Percentiles rank a stretch among this genome's conserved stretches.
Evolutionary conservation across 2,329 filamentous ascomycete species (phyloP).

Genomic region (Ceratocystis harringtonii): DNA sequence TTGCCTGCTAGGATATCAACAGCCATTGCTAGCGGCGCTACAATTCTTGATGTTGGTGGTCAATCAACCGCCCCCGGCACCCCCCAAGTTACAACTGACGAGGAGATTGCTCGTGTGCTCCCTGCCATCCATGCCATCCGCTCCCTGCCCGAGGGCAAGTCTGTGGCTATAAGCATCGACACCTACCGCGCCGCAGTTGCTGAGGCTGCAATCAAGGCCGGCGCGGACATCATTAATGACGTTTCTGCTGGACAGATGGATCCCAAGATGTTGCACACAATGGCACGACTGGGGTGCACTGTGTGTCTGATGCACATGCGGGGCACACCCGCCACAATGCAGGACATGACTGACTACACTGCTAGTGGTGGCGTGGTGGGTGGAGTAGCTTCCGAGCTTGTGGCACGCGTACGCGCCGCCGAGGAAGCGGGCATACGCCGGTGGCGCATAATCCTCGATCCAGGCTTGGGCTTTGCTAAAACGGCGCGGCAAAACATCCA

Average conservation of each 20-base stretch:
- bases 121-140: slow-evolving; percentile 66
- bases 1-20: slow-evolving; percentile 46
- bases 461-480: slow-evolving; percentile 90
- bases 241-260: slow-evolving; percentile 74
- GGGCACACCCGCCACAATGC: slow-evolving; percentile 74
- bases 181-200: slow-evolving; percentile 83
- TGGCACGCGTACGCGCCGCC: slow-evolving; percentile 55
- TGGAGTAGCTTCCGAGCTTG: slow-evolving; percentile 53
- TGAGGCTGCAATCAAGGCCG: slow-evolving; percentile 55
- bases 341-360: slow-evolving; percentile 50
- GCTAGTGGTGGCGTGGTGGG: slow-evolving; percentile 49
- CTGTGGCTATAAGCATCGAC: slow-evolving; percentile 72
- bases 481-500: slow-evolving; percentile 65
- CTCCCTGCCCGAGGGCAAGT: slow-evolving; percentile 42
- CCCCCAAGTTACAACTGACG: slow-evolving; percentile 48
- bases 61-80: slow-evolving; percentile 79
- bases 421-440: slow-evolving; percentile 67
- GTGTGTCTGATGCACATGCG: slow-evolving; percentile 89
- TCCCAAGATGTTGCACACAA: slow-evolving; percentile 62
- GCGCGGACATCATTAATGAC: slow-evolving; percentile 90
- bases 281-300: slow-evolving; percentile 62
- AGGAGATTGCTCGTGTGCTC: slow-evolving; percentile 65
- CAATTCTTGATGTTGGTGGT: slow-evolving; percentile 82
- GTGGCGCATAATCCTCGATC: slow-evolving; percentile 91
- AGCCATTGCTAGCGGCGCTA: slow-evolving; percentile 56